Percentiles rank a stretch among this genome's conserved stretches.
Conservation (phyloP, 495 filamentous ascomycete species). For the Penicillium subrubescens region DNA sequence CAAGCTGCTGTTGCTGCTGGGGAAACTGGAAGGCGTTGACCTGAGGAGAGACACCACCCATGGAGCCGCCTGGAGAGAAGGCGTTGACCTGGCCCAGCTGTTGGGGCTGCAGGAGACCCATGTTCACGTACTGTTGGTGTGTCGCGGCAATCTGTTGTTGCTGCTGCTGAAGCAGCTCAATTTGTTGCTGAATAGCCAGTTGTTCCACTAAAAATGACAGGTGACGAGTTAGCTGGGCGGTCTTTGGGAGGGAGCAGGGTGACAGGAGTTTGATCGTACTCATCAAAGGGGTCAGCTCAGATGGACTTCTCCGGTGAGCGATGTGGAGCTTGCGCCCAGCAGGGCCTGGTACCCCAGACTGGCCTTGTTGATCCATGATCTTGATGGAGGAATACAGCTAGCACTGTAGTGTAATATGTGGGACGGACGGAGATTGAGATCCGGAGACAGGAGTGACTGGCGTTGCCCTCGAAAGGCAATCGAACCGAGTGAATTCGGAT, state of each 20-base stretch:
- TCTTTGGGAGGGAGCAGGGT: background rate
- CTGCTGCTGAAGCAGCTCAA: conserved; percentile 95
- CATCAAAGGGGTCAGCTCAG: conserved; percentile 97
- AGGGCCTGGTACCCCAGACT: conserved; percentile 76
- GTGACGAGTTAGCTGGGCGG: conserved; percentile 12
- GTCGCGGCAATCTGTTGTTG: conserved; percentile 96
- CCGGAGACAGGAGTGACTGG: conserved; percentile 28
- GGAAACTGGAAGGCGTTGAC: conserved; percentile 87
- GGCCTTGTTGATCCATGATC: conserved; percentile 83
- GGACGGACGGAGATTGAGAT: conserved; percentile 12
- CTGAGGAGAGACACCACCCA: conserved; percentile 80
- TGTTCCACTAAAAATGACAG: conserved; percentile 74
- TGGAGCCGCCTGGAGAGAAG: conserved; percentile 65
- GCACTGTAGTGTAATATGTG: conserved; percentile 29
- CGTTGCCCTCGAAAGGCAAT: conserved; percentile 30
- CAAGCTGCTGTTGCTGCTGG: conserved; percentile 72
- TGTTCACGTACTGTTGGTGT: conserved; percentile 95
- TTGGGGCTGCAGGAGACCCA: conserved; percentile 86
- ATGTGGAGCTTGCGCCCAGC: conserved; percentile 92
- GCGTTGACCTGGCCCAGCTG: conserved; percentile 69
- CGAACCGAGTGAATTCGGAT: conserved; percentile 24
- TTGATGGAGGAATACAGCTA: conserved; percentile 23
- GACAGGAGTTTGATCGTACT: conserved; percentile 65
- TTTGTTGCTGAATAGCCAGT: conserved; percentile 97
- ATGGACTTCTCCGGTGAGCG: conserved; percentile 94